Percentiles rank a stretch among this genome's conserved stretches.
Evolutionary conservation across 225 moss, liverwort and hornwort species (phyloP).

Genomic region (Lunularia cruciata): DNA sequence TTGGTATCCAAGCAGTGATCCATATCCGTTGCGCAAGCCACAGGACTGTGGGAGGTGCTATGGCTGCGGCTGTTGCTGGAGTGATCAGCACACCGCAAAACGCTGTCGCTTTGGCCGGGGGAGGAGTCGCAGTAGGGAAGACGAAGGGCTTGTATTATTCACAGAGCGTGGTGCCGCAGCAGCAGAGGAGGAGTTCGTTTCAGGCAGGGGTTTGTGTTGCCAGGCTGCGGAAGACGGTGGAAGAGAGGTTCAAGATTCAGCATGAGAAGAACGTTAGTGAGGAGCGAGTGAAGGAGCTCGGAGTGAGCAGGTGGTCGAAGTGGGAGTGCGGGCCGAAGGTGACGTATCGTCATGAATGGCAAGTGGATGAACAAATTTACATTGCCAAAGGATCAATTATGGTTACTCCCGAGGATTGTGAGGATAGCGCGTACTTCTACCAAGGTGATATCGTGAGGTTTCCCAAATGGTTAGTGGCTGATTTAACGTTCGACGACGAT

Average conservation of each 20-base stretch:
- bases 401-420: conserved; percentile 58
- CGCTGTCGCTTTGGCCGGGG: background rate
- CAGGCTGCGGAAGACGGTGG: conserved; percentile 57
- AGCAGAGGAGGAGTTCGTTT: background rate
- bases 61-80: background rate
- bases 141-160: background rate
- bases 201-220: background rate
- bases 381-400: conserved; percentile 67
- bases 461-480: conserved; percentile 78
- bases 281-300: conserved; percentile 55
- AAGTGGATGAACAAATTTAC: conserved; percentile 69
- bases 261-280: conserved; percentile 65
- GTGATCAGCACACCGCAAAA: no score
- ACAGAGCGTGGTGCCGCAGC: background rate
- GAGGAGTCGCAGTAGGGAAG: background rate
- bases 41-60: no score
- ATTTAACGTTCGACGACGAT: conserved; percentile 61
- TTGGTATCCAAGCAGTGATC: no score
- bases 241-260: conserved; percentile 77
- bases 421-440: conserved; percentile 73
- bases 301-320: conserved; percentile 66
- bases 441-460: conserved; percentile 82
- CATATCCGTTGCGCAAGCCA: no score
- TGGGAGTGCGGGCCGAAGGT: conserved; percentile 70
- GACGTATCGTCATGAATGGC: conserved; percentile 60